Percentiles rank a stretch among this genome's conserved stretches.
These are phyloP conservation scores for Aspergillus chevalieri DNA, from an alignment of 2,329 filamentous ascomycete genomes.

Conservation along the genomic window DNA sequence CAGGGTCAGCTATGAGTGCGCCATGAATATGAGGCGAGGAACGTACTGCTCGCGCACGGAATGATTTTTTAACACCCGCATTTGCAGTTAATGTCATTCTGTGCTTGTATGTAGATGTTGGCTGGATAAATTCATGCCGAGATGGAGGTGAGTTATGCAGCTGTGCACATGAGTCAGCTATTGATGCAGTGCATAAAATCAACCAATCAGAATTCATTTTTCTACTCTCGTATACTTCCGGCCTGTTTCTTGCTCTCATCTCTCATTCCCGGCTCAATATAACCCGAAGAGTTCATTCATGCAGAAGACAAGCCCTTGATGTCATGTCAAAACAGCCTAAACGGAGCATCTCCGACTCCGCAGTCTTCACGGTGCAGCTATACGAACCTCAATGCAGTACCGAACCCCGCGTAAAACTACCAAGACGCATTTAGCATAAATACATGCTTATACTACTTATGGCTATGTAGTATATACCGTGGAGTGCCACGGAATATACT, in stretches of 20 bases:
- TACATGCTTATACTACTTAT: background rate
- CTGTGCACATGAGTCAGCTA: background rate
- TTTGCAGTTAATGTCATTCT: constrained; percentile 4
- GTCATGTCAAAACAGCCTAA: background rate
- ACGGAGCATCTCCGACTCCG: background rate
- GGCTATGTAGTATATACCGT: background rate
- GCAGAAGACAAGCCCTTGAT: too few relatives aligned
- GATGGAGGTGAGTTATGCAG: background rate
- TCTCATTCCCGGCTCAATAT: too few relatives aligned
- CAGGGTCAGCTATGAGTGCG: background rate
- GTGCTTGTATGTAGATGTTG: background rate
- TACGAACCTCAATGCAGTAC: background rate
- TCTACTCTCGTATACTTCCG: too few relatives aligned
- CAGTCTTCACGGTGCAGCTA: background rate
- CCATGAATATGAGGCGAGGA: too few relatives aligned
- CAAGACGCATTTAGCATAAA: background rate
- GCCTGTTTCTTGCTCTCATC: too few relatives aligned
- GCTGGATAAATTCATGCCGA: background rate
- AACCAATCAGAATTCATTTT: too few relatives aligned
- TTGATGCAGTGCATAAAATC: too few relatives aligned
- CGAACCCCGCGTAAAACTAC: background rate
- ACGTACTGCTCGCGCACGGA: constrained; percentile 19
- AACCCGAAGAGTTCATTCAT: too few relatives aligned
- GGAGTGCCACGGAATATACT: too few relatives aligned
- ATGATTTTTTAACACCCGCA: constrained; percentile 11